Evolutionary conservation across 2,329 filamentous ascomycete species (phyloP), one percentile per base, ranked within the genome.

Genomic region (Calonectria hongkongensis): DNA sequence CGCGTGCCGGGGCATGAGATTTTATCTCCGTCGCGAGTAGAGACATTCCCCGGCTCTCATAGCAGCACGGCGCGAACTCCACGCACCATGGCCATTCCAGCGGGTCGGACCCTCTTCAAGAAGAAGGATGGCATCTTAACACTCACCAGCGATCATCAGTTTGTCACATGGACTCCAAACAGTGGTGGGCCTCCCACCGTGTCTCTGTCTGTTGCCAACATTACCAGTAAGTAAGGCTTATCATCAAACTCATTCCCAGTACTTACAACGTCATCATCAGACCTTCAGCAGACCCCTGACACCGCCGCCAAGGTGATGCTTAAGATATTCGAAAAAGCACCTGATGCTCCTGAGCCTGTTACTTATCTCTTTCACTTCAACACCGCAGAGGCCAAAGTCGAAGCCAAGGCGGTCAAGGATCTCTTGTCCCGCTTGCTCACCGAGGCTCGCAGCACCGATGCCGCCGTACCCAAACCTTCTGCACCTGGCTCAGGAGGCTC

Each of bases 241-340:
- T n/a, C 21, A 25, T n/a, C 12, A 25, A 33, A 7, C n/a, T 39
- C 33, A 82, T 45, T 45, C 25, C 58, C 64, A 54, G 18, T 33
- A 30, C 54, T 70, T 45, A 71, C 72, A 12, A 28, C 56, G 25
- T 45, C 36, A 21, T 21, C 21, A 67, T 27, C 78, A 97, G 95
- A 98, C 85, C 91, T 99, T 62, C 96, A 99, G 84, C 96, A 98
- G 83, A 98, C 97, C 0, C 96, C 97, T 15, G 95, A 95, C 73
- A 92, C 89, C n/a, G 92, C 92, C 43, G 88, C 95, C 21, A 98
- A 98, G 88, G 95, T 98, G 66, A 98, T 98, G 89, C 90, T 98
- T 72, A 98, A 97, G 84, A 93, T 99, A 68, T 94, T 98, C 78
- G 94, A 94, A 74, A 94, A 95, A 82, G 85, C 90, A 50, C 85